Evolutionary conservation across 106 monocot species (phyloP), one percentile per base, ranked within the genome.

Genomic region (Agapanthus africanus): DNA sequence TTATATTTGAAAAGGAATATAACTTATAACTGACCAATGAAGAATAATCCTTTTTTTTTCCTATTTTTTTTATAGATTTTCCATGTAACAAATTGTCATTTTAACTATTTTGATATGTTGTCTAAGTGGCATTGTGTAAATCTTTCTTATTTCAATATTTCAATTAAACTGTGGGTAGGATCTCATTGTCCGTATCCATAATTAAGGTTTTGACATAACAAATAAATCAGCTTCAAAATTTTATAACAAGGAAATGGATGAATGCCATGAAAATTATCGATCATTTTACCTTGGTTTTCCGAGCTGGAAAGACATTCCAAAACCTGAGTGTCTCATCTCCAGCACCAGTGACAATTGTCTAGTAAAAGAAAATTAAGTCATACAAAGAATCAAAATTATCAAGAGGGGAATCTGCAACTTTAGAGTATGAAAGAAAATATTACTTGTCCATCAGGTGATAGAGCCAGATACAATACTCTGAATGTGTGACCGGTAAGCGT

Each of bases 291-390:
- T 84, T 85, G 59, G 73, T 90, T 70, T 90, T 94, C 54, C 79
- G 80, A 56, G 84, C 85, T 27, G 94, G 94, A 37, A 94, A 94
- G 11, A 90, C 94, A 68, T 90, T 94, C 94, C 94, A 94, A 66
- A 94, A 94, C 59, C 94, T 70, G 1, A 94, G 80, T 25, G 94
- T 94, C 74, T 94, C 94, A 75, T 95, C 94, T 46, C 94, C 94
- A 7, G 94, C 94, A 54, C 94, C 94, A 28, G 94, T 95, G 26
- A 95, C 94, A 68, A 95, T 91, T 39, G 94, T 95, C 94, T 95
- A 75, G 54, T 80, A 68, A 40, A 40, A 51, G 65, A 42, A 38
- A 22, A 50, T 44, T 26, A 56, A 42, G 25, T 31, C 32, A 14
- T 52, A 37, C 2, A 68, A 22, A 37, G 2, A 54, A 51, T 19